Conservation (phyloP, 768 basidiomycete genomes). For the Lactarius indigo region DNA sequence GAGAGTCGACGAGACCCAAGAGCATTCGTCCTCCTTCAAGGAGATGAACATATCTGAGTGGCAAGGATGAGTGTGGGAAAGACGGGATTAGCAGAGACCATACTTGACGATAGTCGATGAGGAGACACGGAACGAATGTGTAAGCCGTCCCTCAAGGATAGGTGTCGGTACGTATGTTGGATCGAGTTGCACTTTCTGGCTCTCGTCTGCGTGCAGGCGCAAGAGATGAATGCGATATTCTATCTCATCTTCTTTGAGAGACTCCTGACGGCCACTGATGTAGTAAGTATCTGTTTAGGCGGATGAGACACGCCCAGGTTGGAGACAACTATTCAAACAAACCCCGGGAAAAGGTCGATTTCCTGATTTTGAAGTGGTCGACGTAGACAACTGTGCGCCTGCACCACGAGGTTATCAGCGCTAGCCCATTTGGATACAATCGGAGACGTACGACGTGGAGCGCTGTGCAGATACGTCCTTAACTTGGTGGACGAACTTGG, state of each 20-base stretch:
- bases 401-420: not conserved
- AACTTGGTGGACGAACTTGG: not conserved
- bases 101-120: not conserved
- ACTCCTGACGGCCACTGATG: not conserved
- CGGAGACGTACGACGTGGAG: not conserved
- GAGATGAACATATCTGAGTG: not conserved
- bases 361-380: not conserved
- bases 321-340: not conserved
- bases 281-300: not conserved
- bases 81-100: not conserved
- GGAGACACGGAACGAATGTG: not conserved
- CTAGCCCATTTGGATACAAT: not conserved
- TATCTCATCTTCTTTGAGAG: not conserved
- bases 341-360: not conserved
- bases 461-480: not conserved
- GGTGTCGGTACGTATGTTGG: constrained; percentile 1
- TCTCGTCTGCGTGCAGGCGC: constrained; percentile 1
- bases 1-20: not conserved
- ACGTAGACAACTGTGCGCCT: not conserved
- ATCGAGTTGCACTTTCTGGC: constrained; percentile 12
- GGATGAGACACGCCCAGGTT: not conserved
- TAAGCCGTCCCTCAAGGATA: not conserved
- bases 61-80: not conserved
- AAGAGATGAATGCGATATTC: not conserved
- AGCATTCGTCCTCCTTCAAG: constrained; percentile 7